Percentiles rank a stretch among this genome's conserved stretches.
Evolutionary conservation across 2,329 filamentous ascomycete species (phyloP).

Genomic region (Hypoxylon sp.): DNA sequence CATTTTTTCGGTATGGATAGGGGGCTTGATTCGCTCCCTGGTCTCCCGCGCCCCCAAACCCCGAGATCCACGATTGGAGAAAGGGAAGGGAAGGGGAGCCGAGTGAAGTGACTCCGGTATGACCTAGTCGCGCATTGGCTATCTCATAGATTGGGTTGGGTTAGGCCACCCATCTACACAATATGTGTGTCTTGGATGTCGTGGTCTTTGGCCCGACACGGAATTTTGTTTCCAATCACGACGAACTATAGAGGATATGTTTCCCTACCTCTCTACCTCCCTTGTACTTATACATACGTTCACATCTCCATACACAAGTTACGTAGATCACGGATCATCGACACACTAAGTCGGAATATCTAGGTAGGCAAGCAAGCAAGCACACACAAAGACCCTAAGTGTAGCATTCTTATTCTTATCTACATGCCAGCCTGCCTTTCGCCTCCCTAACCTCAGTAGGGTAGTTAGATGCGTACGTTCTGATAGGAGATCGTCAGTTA

Average conservation of each 20-base stretch:
- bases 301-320: slow-evolving; percentile 9
- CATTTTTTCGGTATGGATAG: slow-evolving; percentile 36
- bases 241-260: not conserved
- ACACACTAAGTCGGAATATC: not conserved
- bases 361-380: not conserved
- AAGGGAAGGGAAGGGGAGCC: not conserved
- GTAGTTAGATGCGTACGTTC: slow-evolving; percentile 6
- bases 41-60: not conserved
- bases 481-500: not conserved
- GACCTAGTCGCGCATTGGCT: slow-evolving; percentile 27
- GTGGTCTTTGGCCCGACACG: not conserved
- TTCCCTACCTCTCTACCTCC: not conserved
- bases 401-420: slow-evolving; percentile 4
- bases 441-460: slow-evolving; percentile 7
- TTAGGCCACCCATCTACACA: slow-evolving; percentile 11
- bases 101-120: not conserved
- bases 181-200: slow-evolving; percentile 2
- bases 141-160: slow-evolving; percentile 8
- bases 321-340: slow-evolving; percentile 7
- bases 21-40: slow-evolving; percentile 32
- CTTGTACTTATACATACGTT: slow-evolving; percentile 1
- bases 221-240: not conserved
- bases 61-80: not conserved
- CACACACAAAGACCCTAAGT: slow-evolving; percentile 3
- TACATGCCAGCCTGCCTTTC: not conserved